A percentile compares a stretch with the other conserved stretches of the same genome.
Conservation (phyloP, 1,139 yeast genomes). For the Kazachstania sp. region DNA sequence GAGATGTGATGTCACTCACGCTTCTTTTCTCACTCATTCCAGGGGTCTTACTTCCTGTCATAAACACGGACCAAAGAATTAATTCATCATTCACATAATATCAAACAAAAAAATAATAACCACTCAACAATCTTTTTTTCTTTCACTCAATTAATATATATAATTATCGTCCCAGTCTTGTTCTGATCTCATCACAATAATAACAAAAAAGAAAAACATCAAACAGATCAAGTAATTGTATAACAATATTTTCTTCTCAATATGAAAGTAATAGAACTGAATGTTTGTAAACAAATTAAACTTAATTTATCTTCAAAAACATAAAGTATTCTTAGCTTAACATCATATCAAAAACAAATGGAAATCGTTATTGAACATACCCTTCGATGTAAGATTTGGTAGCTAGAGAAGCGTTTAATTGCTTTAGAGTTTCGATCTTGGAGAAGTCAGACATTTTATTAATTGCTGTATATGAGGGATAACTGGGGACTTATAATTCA, state of each 20-base stretch:
- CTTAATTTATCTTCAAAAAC: not conserved
- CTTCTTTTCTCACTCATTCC: slow-evolving; percentile 16
- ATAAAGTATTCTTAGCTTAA: not conserved
- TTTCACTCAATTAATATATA: no score
- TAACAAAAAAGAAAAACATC: not conserved
- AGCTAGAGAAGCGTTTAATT: slow-evolving; percentile 80
- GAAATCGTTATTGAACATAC: slow-evolving; percentile 43
- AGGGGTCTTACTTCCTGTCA: slow-evolving; percentile 20
- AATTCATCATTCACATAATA: slow-evolving; percentile 12
- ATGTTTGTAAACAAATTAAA: not conserved
- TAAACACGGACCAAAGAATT: slow-evolving; percentile 19
- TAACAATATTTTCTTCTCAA: no score
- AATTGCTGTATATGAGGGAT: not conserved
- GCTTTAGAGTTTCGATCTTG: slow-evolving; percentile 69
- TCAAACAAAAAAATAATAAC: not conserved
- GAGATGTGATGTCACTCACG: slow-evolving; percentile 9
- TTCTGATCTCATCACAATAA: no score
- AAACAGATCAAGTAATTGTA: not conserved
- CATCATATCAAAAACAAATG: not conserved
- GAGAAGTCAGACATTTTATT: slow-evolving; percentile 65
- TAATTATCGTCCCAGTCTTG: no score
- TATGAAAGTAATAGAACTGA: not conserved
- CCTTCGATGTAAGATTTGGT: slow-evolving; percentile 92
- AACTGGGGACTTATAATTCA: not conserved
- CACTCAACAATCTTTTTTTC: not conserved